phyloP scores from a whole-genome alignment of 768 basidiomycete species.

The Xerocomellus chrysenteron region DNA sequence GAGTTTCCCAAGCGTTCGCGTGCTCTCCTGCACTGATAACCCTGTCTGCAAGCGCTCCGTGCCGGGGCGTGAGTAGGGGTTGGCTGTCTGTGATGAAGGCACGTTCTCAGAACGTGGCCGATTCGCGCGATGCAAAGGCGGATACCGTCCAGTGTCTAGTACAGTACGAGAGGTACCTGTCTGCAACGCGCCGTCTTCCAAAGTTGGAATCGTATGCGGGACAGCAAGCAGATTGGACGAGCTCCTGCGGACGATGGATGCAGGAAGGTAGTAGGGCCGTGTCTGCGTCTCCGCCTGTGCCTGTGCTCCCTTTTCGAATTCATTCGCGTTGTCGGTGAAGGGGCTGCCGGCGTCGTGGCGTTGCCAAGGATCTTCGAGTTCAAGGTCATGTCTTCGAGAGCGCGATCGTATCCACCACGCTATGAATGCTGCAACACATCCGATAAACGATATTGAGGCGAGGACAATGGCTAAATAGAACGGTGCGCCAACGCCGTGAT shows the following conservation, averaged over 20 bases:
- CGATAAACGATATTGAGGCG: constrained; percentile 45
- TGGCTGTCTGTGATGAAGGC: constrained; percentile 9
- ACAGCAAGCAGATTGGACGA: constrained; percentile 20
- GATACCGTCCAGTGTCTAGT: neutral
- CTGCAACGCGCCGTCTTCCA: constrained; percentile 2
- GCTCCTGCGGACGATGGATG: constrained; percentile 19
- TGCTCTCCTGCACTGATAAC: constrained; percentile 30
- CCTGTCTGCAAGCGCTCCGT: constrained; percentile 15
- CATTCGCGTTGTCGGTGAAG: neutral
- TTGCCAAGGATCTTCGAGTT: constrained; percentile 32
- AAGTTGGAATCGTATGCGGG: constrained; percentile 12
- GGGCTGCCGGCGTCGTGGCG: constrained; percentile 25
- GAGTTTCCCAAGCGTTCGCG: constrained; percentile 42
- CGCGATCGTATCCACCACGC: constrained; percentile 49
- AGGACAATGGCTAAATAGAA: constrained; percentile 54
- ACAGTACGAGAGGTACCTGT: neutral
- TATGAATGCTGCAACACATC: constrained; percentile 45
- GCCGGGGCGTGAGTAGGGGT: constrained; percentile 8
- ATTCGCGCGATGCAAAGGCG: neutral
- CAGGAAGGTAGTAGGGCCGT: constrained; percentile 24
- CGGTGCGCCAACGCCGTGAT: constrained; percentile 33
- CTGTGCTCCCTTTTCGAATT: neutral
- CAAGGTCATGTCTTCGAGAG: constrained; percentile 36
- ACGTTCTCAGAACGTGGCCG: constrained; percentile 4
- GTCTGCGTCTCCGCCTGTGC: constrained; percentile 15